A percentile compares a stretch with the other conserved stretches of the same genome.
These are phyloP conservation scores for Tolypocladium guangdongense DNA, from an alignment of 2,329 filamentous ascomycete genomes.

Conservation along the genomic window DNA sequence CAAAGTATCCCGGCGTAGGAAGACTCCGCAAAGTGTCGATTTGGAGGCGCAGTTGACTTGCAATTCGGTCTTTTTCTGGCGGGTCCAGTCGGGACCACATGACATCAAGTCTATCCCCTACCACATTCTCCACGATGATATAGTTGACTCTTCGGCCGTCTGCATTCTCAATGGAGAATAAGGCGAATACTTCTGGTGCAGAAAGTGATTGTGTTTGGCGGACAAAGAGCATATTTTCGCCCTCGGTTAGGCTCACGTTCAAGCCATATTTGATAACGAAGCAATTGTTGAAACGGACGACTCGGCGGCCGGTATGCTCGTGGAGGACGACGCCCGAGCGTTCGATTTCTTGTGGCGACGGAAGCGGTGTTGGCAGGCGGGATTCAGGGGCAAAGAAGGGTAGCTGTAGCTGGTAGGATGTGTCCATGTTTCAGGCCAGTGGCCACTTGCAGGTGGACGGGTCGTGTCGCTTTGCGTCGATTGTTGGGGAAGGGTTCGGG, in stretches of 20 bases:
- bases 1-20: slow-evolving; percentile 8
- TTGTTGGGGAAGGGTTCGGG: no score
- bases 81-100: neutral
- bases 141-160: slow-evolving; percentile 5
- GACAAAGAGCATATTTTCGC: slow-evolving; percentile 5
- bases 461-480: no score
- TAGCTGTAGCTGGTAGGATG: neutral
- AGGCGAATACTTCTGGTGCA: slow-evolving; percentile 4
- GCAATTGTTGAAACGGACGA: slow-evolving; percentile 2
- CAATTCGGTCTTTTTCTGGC: slow-evolving; percentile 1
- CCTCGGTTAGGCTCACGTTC: slow-evolving; percentile 4
- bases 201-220: neutral
- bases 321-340: slow-evolving; percentile 1
- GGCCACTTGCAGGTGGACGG: no score
- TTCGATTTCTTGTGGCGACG: slow-evolving; percentile 1
- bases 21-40: neutral
- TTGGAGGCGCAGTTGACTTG: neutral
- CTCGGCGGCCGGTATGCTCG: slow-evolving; percentile 3
- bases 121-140: slow-evolving; percentile 10
- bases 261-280: slow-evolving; percentile 5
- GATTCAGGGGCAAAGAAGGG: slow-evolving; percentile 2
- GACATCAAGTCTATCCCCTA: slow-evolving; percentile 6
- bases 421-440: neutral
- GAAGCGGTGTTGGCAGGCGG: slow-evolving; percentile 2
- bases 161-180: neutral